These are phyloP conservation scores for Dactylellina cionopaga DNA, from an alignment of 2,329 filamentous ascomycete genomes.

Conservation along the genomic window DNA sequence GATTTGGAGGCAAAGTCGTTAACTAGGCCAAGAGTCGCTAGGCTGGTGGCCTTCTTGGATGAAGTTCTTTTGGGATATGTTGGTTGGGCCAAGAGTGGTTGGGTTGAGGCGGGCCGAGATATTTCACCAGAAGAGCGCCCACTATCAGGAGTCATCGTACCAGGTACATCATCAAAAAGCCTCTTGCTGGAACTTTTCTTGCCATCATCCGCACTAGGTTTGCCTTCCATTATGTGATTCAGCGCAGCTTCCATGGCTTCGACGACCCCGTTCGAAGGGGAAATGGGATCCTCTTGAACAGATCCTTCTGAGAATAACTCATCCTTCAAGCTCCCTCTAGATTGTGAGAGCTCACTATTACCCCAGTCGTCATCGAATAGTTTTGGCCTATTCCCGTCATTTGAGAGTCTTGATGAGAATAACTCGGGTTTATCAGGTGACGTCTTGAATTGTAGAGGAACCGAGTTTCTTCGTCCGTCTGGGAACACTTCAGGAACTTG, in stretches of 20 bases:
- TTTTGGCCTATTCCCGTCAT: conserved; percentile 50
- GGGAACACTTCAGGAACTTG: conserved; percentile 33
- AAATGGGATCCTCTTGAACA: conserved; percentile 42
- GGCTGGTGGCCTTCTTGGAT: conserved; percentile 70
- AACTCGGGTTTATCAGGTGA: conserved; percentile 32
- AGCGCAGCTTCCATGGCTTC: conserved; percentile 92
- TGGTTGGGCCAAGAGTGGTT: no score
- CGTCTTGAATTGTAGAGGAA: conserved; percentile 30
- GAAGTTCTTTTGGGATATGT: conserved; percentile 60
- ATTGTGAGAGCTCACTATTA: conserved; percentile 43
- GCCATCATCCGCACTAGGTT: conserved; percentile 71
- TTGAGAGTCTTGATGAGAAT: conserved; percentile 54
- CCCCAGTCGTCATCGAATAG: conserved; percentile 51
- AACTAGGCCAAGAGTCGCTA: conserved; percentile 89
- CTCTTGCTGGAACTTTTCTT: conserved; percentile 53
- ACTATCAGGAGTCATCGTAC: conserved; percentile 37
- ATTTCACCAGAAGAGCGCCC: conserved; percentile 49
- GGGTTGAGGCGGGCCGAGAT: conserved; percentile 34
- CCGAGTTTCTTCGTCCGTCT: conserved; percentile 30
- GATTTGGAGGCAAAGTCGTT: conserved; percentile 86
- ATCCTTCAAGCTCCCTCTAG: conserved; percentile 44
- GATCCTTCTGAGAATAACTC: conserved; percentile 48
- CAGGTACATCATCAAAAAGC: conserved; percentile 53
- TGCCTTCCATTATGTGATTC: conserved; percentile 88
- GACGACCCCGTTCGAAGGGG: conserved; percentile 77